These are phyloP conservation scores for Urtica urens DNA, from an alignment of 306 rosid genomes.

Conservation along the genomic window DNA sequence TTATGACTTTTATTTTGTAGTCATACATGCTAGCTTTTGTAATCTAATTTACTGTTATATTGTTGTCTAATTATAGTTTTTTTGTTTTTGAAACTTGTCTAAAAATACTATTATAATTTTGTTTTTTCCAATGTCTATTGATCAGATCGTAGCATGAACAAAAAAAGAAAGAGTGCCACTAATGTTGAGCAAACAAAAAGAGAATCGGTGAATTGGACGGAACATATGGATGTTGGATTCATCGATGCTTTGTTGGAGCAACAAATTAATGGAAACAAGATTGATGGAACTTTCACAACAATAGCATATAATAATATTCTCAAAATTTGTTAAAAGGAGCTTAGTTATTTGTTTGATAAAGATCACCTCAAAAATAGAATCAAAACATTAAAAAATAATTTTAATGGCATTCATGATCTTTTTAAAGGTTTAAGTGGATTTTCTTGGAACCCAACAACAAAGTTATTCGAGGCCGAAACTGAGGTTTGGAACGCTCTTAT, in stretches of 20 bases:
- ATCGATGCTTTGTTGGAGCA: neutral
- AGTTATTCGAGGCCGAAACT: neutral
- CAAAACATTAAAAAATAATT: neutral
- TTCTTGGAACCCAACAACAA: neutral
- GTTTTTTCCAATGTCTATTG: no score
- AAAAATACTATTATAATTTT: no score
- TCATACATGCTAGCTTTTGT: no score
- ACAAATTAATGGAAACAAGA: neutral
- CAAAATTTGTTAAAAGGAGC: neutral
- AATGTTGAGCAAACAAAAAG: neutral
- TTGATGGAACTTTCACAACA: neutral
- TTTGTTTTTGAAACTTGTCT: no score
- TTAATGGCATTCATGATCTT: neutral
- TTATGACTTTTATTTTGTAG: neutral
- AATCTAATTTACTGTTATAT: no score
- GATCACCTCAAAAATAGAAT: slow-evolving; percentile 1
- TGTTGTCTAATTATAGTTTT: no score
- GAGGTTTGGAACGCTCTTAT: neutral
- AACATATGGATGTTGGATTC: neutral
- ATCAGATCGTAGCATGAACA: no score
- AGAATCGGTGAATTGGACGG: neutral
- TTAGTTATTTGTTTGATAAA: neutral
- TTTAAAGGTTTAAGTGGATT: neutral
- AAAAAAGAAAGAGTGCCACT: no score
- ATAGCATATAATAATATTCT: slow-evolving; percentile 1